Base-by-base conservation (phyloP, 306 rosid species). In the Citrullus amarus region DNA sequence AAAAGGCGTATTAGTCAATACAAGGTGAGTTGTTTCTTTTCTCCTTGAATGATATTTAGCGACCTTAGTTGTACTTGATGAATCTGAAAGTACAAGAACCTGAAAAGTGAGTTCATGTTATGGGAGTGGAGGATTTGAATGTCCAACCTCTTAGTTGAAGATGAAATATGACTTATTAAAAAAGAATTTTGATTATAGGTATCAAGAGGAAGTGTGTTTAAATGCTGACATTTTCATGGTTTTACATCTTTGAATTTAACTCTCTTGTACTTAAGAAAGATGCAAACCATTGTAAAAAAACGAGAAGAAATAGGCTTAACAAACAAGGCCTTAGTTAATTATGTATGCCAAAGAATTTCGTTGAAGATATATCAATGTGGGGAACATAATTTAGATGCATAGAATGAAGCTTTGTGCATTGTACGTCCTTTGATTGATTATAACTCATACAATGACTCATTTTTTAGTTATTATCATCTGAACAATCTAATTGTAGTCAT, bases 1-100 rank as follows among this genome's bases (percentile, higher is more conserved):
- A 85, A 81, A 78, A 91, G 93, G 76, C 97, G 97, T 32, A 81
- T 88, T 28, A 68, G 69, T 63, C 89, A 86, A 25, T 88, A 84
- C 91, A 91, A 88, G 89, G 95, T 90, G 56, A 57, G 75, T 51
- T 72, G 25, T 57, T 66, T 58, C 38, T n/a, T 75, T n/a, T 74
- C 74, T 68, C 54, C 6, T 22, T 44, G 17, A 68, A 68, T 68
- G 73, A 9, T 66, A 51, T 66, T 39, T 41, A 67, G 32, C 0
- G 44, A 36, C 48, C 39, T 17, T 65, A n/a, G 17, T n/a, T 67
- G 32, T 41, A 9, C 57, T 71, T 48, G 8, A 50, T 50, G 61
- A 73, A 50, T 73, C 34, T 73, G 44, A 30, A 73, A 73, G 74
- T n/a, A 39, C 74, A 53, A 5, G 9, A 5, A 53, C 57, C 20